Evolutionary conservation across 495 filamentous ascomycete species (phyloP), one percentile per base, ranked within the genome.

Genomic region (Aspergillus homomorphus): DNA sequence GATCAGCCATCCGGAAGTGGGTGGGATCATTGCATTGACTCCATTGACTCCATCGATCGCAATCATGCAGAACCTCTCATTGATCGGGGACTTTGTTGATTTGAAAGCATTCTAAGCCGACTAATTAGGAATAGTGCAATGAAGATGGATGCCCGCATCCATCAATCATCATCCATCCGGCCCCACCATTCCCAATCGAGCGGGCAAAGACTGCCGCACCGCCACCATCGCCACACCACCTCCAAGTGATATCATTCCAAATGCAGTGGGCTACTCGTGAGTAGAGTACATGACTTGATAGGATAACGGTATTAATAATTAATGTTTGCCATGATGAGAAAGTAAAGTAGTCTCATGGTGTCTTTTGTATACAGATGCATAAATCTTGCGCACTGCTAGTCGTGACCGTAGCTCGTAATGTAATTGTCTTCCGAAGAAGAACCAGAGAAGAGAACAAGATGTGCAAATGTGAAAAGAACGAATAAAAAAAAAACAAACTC

Each of bases 331-430:
- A 53, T 23, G 51, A 21, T 28, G 28, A 53, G 14, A 8, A 42
- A 53, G 4, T 18, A 50, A 48, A 14, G 46, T 28, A 28, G 20
- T 24, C 38, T 20, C 18, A 19, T 53, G 46, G 19, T 16, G 20
- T 24, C 26, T 50, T 50, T 21, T 22, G 46, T 15, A 30, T 43
- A 43, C 21, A 61, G n/a, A 43, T 56, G 46, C 53, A 45, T 61
- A 45, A 52, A 46, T 56, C 53, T 22, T 60, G 51, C 42, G 16
- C 52, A 30, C 48, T 24, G 10, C n/a, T 41, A 19, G 42, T 53
- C 41, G 41, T 54, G 12, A 44, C 14, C 45, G 15, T 53, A 30
- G 12, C 18, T 48, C n/a, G 49, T 51, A 43, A 49, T 44, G 45
- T 56, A 43, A 26, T 57, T 45, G 38, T 56, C 45, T 56, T 45